Conservation (phyloP, 306 rosid species). For the Phaseolus lunatus region DNA sequence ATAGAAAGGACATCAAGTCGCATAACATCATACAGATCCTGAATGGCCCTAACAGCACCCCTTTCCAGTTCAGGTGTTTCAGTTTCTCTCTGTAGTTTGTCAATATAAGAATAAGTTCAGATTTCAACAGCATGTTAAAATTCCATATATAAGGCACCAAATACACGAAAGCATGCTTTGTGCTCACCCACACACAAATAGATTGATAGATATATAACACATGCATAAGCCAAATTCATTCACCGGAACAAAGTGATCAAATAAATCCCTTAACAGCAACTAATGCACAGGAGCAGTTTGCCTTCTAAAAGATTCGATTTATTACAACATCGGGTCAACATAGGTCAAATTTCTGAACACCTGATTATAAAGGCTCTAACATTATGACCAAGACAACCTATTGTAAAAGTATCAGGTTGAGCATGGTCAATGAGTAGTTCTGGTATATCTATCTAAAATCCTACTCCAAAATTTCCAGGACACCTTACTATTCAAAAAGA, state of each 20-base stretch:
- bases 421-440: no score
- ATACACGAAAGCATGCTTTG: background rate
- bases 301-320: no score
- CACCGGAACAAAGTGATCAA: background rate
- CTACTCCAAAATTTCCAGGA: no score
- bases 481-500: no score
- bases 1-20: slow-evolving; percentile 67
- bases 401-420: no score
- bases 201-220: background rate
- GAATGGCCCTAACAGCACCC: slow-evolving; percentile 89
- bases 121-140: background rate
- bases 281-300: no score
- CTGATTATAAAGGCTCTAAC: no score
- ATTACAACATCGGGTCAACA: no score
- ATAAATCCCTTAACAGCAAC: slow-evolving; percentile 6
- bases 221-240: background rate
- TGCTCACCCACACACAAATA: background rate
- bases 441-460: no score
- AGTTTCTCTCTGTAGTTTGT: slow-evolving; percentile 62
- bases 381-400: no score
- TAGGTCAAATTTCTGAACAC: no score
- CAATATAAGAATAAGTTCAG: slow-evolving; percentile 30
- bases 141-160: slow-evolving; percentile 8
- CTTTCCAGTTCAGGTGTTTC: slow-evolving; percentile 66
- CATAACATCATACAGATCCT: slow-evolving; percentile 92